These are phyloP conservation scores for Globisporangium cylindrosporum DNA, from an alignment of 352 stramenopile species.

Conservation along the genomic window DNA sequence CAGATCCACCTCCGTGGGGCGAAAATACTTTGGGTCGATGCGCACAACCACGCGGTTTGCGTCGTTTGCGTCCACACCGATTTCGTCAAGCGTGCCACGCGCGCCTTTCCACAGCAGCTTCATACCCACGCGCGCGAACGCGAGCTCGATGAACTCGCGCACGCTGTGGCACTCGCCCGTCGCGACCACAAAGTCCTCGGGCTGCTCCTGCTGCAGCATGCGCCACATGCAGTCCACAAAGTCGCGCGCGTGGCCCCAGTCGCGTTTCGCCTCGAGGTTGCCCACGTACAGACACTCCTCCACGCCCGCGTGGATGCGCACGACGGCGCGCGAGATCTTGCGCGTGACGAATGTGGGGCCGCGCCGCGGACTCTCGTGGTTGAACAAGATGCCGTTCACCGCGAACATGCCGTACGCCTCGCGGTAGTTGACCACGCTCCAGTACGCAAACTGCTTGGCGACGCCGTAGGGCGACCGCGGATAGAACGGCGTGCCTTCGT, in stretches of 20 bases:
- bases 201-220: constrained; percentile 92
- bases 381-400: constrained; percentile 99
- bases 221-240: constrained; percentile 99
- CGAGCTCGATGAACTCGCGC: constrained; percentile 96
- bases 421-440: constrained; percentile 99
- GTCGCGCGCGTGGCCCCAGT: constrained; percentile 98
- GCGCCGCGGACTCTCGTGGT: constrained; percentile 97
- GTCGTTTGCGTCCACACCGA: constrained; percentile 90
- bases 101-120: constrained; percentile 91
- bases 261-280: constrained; percentile 97
- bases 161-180: constrained; percentile 98
- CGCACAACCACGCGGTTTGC: constrained; percentile 90
- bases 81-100: constrained; percentile 89
- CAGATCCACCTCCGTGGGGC: constrained; percentile 97
- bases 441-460: constrained; percentile 99
- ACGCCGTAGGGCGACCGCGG: constrained; percentile 97
- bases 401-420: constrained; percentile 95
- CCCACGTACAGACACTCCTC: constrained; percentile 96
- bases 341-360: constrained; percentile 98
- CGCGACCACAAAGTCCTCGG: constrained; percentile 81
- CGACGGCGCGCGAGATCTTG: constrained; percentile 97
- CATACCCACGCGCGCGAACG: constrained; percentile 90
- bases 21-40: constrained; percentile 97
- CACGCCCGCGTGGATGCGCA: constrained; percentile 89
- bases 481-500: constrained; percentile 97